Evolutionary conservation across 208 protist species (phyloP), one percentile per base, ranked within the genome.

Genomic region (Acanthamoeba divionensis): DNA sequence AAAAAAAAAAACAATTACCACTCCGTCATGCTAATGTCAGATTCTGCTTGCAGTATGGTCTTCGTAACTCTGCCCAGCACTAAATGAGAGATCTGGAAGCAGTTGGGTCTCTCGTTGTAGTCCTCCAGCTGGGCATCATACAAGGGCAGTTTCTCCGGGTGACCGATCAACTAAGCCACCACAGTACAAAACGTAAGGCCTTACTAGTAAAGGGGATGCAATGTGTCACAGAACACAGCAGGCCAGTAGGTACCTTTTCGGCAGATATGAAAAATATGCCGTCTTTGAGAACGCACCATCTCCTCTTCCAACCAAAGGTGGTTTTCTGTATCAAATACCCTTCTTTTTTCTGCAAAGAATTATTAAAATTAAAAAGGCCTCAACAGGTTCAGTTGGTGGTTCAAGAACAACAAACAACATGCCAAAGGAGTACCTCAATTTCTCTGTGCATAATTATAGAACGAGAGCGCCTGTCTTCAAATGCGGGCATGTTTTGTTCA

Each of bases 331-430:
- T 29, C 9, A 86, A 44, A 65, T 86, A 86, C n/a, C 77, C 77
- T 38, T 86, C 77, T 50, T 86, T 86, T 44, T 66, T 86, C 77
- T 86, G 77, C 65, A 36, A n/a, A n/a, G n/a, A n/a, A 55, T 52
- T 15, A 44, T 1, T n/a, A 33, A 63, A 12, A 0, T 0, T 21
- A 4, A 85, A 2, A 55, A 85, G n/a, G n/a, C n/a, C 21, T 15
- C 13, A 85, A n/a, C n/a, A n/a, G n/a, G n/a, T n/a, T n/a, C n/a
- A n/a, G n/a, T n/a, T n/a, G n/a, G 45, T 9, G 8, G 60, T 24
- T n/a, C 7, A 82, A 83, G 18, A 60, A 8, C 1, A 1, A 50
- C 7, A 0, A 38, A 62, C 31, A 62, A 62, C 73, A 60, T n/a
- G 44, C 1, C 21, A 15, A 62, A 18, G 48, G 24, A 31, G 31